A percentile compares a stretch with the other conserved stretches of the same genome.
These are phyloP conservation scores for Fusarium papillatum DNA, from an alignment of 2,329 filamentous ascomycete genomes.

Conservation along the genomic window DNA sequence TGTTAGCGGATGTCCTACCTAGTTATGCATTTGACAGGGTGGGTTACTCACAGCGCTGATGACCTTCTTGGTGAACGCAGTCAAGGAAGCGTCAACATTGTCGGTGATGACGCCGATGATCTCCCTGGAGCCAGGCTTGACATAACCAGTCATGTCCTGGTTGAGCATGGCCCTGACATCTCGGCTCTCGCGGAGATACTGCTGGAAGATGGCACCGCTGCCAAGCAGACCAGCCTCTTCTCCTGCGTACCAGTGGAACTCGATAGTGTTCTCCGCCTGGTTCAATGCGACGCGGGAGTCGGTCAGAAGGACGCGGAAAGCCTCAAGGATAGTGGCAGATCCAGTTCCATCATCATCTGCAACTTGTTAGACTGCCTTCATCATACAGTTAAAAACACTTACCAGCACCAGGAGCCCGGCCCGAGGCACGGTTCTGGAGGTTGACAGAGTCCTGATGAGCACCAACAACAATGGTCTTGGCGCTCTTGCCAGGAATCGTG, in stretches of 20 bases:
- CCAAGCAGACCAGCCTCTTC: constrained; percentile 86
- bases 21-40: not conserved
- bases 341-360: constrained; percentile 43
- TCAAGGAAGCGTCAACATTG: constrained; percentile 52
- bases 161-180: constrained; percentile 58
- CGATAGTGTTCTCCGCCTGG: constrained; percentile 77
- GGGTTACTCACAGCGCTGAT: constrained; percentile 42
- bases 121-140: constrained; percentile 44
- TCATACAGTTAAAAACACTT: not conserved
- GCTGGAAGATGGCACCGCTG: constrained; percentile 66
- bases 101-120: constrained; percentile 56
- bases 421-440: constrained; percentile 28
- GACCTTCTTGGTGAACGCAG: constrained; percentile 53
- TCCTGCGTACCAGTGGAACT: constrained; percentile 90
- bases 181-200: constrained; percentile 48
- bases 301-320: constrained; percentile 78
- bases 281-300: constrained; percentile 73
- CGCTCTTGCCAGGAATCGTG: constrained; percentile 80
- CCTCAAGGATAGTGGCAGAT: constrained; percentile 80
- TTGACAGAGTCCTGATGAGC: constrained; percentile 89
- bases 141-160: constrained; percentile 60
- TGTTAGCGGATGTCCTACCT: not conserved
- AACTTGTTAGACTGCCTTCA: not conserved
- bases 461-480: constrained; percentile 82
- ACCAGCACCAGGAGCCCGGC: constrained; percentile 40